These are phyloP conservation scores for Tetrastigma voinierianum DNA, from an alignment of 164 flowering plant genomes.

Conservation along the genomic window DNA sequence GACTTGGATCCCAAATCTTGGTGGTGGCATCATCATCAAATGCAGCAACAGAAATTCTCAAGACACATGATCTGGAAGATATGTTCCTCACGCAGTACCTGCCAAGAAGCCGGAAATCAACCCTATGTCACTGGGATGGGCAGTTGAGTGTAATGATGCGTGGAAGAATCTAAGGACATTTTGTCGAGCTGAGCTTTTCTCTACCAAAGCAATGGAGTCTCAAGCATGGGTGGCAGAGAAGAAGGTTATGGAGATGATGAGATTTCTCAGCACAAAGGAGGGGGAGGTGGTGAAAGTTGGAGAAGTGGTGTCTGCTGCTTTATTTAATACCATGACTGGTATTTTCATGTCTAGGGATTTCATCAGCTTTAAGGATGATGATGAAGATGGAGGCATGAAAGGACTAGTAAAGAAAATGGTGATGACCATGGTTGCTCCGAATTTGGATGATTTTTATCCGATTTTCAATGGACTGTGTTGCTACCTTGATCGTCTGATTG, in stretches of 20 bases:
- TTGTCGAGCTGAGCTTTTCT: constrained; percentile 36
- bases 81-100: constrained; percentile 5
- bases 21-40: constrained; percentile 26
- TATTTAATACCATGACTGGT: constrained; percentile 23
- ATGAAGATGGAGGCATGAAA: constrained; percentile 17
- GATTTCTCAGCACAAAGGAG: constrained; percentile 14
- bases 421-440: constrained; percentile 17
- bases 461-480: constrained; percentile 19
- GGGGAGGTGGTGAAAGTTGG: constrained; percentile 21
- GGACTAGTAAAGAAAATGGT: constrained; percentile 12
- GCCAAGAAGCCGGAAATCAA: background rate
- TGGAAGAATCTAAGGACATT: constrained; percentile 39
- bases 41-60: constrained; percentile 31
- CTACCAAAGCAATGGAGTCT: constrained; percentile 27
- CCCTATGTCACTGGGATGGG: constrained; percentile 18
- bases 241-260: constrained; percentile 28
- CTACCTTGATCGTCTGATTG: too few species aligned
- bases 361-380: constrained; percentile 12
- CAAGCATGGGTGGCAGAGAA: constrained; percentile 30
- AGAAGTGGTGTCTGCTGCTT: constrained; percentile 21
- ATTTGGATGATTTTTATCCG: constrained; percentile 35
- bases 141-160: constrained; percentile 25
- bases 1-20: constrained; percentile 26
- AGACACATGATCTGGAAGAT: constrained; percentile 27
- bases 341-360: constrained; percentile 28